Evolutionary conservation across 2,329 filamentous ascomycete genomes (phyloP).

Genomic region (Orbilia javanica): DNA sequence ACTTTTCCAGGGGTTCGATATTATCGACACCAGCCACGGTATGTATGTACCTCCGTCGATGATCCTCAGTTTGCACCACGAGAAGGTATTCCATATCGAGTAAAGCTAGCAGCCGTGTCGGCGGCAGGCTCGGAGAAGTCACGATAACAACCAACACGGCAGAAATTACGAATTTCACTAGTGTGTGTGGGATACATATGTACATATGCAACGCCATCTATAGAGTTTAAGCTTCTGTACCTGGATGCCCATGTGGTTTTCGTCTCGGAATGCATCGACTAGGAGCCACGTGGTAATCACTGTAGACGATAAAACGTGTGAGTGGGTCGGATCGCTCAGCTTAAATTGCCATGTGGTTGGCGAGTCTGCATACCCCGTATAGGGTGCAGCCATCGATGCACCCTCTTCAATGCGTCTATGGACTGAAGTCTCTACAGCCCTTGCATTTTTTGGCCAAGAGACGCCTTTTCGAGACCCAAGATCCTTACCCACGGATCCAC

Average conservation of each 20-base stretch:
- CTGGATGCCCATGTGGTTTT: slow-evolving; percentile 33
- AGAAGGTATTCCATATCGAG: slow-evolving; percentile 28
- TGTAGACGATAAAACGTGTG: slow-evolving; percentile 30
- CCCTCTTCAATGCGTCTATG: slow-evolving; percentile 37
- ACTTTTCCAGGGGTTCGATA: slow-evolving; percentile 22
- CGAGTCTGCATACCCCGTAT: slow-evolving; percentile 42
- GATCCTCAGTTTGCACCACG: slow-evolving; percentile 31
- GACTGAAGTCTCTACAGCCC: slow-evolving; percentile 13
- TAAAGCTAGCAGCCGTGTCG: slow-evolving; percentile 34
- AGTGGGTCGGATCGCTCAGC: slow-evolving; percentile 33
- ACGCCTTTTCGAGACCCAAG: slow-evolving; percentile 36
- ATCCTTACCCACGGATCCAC: slow-evolving; percentile 47
- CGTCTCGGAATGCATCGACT: slow-evolving; percentile 28
- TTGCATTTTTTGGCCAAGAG: slow-evolving; percentile 22
- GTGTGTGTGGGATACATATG: slow-evolving; percentile 6
- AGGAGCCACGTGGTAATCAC: slow-evolving; percentile 44
- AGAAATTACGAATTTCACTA: slow-evolving; percentile 45
- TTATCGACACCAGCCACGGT: slow-evolving; percentile 28
- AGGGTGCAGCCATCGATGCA: slow-evolving; percentile 39
- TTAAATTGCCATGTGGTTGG: slow-evolving; percentile 56
- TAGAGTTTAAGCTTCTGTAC: slow-evolving; percentile 32
- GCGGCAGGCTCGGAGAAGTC: slow-evolving; percentile 26
- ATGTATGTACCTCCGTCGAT: slow-evolving; percentile 21
- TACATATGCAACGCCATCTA: slow-evolving; percentile 43
- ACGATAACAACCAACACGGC: slow-evolving; percentile 18